These are phyloP conservation scores for Backusella tuberculispora DNA, from an alignment of 192 early-diverging fungal species.

Conservation along the genomic window DNA sequence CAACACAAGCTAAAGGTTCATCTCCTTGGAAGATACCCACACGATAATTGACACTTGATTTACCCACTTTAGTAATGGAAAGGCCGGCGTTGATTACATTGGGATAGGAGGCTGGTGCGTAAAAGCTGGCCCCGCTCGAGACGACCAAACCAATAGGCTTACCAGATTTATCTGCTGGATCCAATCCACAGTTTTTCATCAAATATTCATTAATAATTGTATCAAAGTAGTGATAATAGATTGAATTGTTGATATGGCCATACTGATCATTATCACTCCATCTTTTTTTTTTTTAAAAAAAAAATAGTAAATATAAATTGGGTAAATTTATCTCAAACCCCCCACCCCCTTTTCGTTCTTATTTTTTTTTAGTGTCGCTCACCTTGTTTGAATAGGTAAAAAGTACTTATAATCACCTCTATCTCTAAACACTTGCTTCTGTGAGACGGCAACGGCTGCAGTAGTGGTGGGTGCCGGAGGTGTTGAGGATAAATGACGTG, in stretches of 20 bases:
- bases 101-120: constrained; percentile 52
- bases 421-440: constrained; percentile 19
- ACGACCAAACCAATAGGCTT: constrained; percentile 54
- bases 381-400: constrained; percentile 34
- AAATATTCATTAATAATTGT: constrained; percentile 60
- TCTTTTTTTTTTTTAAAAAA: background rate
- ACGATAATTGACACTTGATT: constrained; percentile 53
- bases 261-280: constrained; percentile 69
- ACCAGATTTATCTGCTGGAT: constrained; percentile 31
- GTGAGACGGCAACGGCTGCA: background rate
- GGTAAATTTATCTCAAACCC: background rate
- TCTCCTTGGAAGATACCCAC: constrained; percentile 57
- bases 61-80: constrained; percentile 50
- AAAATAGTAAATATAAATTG: background rate
- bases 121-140: constrained; percentile 45
- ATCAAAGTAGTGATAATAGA: constrained; percentile 62
- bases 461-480: background rate
- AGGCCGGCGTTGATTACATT: constrained; percentile 53
- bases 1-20: constrained; percentile 37
- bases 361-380: background rate
- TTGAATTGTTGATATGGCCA: constrained; percentile 63
- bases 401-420: constrained; percentile 29
- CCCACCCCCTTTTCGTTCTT: background rate
- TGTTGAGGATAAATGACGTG: constrained; percentile 15
- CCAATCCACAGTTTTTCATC: constrained; percentile 49